These are phyloP conservation scores for Boletellus sp. DNA, from an alignment of 1,284 basidiomycete genomes.

Conservation along the genomic window DNA sequence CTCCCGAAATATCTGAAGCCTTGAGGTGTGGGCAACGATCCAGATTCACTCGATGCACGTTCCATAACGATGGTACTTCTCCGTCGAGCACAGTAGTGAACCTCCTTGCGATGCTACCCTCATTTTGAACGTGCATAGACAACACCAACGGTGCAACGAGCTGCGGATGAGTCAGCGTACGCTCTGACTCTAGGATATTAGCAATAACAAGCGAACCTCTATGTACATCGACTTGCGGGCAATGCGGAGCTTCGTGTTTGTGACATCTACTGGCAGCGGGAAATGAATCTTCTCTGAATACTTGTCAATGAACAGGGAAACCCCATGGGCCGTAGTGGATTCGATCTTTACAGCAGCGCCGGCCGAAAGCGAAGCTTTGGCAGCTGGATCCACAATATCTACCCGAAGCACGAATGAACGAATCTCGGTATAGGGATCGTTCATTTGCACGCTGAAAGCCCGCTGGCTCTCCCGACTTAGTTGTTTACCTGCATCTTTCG, in stretches of 20 bases:
- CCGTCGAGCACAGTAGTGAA: constrained; percentile 31
- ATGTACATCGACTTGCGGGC: constrained; percentile 52
- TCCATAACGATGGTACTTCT: constrained; percentile 31
- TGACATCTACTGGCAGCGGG: constrained; percentile 34
- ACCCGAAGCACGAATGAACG: constrained; percentile 18
- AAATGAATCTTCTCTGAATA: constrained; percentile 19
- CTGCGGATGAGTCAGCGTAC: constrained; percentile 18
- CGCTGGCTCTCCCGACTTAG: background rate
- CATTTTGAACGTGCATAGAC: constrained; percentile 12
- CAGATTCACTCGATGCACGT: constrained; percentile 42
- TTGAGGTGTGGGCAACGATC: constrained; percentile 35
- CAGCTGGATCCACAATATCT: constrained; percentile 22
- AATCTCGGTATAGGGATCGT: constrained; percentile 15
- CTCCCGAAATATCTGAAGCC: background rate
- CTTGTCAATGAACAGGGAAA: constrained; percentile 16
- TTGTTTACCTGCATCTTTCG: background rate
- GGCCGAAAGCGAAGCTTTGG: constrained; percentile 13
- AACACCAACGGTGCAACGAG: constrained; percentile 28
- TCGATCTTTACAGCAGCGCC: constrained; percentile 22
- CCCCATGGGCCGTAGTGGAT: constrained; percentile 1
- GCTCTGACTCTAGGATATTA: background rate
- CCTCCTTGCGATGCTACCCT: constrained; percentile 26
- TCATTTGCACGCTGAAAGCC: constrained; percentile 16
- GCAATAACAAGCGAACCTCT: constrained; percentile 38
- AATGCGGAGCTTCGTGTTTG: constrained; percentile 38